These are phyloP conservation scores for Zygosaccharomyces lentus DNA, from an alignment of 805 yeast species.

Conservation along the genomic window DNA sequence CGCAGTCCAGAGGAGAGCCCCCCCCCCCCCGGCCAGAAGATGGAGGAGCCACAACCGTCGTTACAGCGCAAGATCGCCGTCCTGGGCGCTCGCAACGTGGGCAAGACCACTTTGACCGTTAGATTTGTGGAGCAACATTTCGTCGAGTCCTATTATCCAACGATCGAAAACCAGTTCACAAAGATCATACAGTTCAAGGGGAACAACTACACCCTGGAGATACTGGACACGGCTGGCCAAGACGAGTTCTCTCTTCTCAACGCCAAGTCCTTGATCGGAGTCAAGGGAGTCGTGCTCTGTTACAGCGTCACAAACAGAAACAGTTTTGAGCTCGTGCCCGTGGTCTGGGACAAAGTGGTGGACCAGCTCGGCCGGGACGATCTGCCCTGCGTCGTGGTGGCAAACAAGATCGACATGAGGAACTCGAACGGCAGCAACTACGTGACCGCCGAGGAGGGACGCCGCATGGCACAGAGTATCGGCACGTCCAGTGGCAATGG, in stretches of 20 bases:
- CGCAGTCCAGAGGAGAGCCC: too few species aligned
- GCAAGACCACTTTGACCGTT: conserved; percentile 79
- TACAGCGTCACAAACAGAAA: conserved; percentile 76
- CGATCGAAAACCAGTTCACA: conserved; percentile 80
- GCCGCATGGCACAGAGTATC: conserved; percentile 13
- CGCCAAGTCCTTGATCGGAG: conserved; percentile 72
- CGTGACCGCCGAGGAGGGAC: conserved; percentile 23
- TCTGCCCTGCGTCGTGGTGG: conserved; percentile 70
- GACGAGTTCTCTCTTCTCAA: conserved; percentile 81
- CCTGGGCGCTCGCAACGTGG: conserved; percentile 84
- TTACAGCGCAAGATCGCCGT: conserved; percentile 65
- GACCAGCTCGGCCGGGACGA: conserved; percentile 61
- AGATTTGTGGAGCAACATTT: conserved; percentile 85
- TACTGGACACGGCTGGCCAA: conserved; percentile 90
- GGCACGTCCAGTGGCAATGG: conserved; percentile 8
- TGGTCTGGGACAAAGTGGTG: conserved; percentile 78
- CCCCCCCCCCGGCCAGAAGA: too few species aligned
- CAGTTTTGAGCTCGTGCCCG: conserved; percentile 70
- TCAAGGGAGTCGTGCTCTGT: conserved; percentile 77
- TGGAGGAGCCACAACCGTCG: conserved; percentile 3
- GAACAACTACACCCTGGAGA: conserved; percentile 75
- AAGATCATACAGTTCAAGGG: conserved; percentile 65
- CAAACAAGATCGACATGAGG: conserved; percentile 27
- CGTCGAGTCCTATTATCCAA: conserved; percentile 85
- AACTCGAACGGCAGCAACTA: conserved; percentile 7